These are phyloP conservation scores for Nothophytophthora sp. DNA, from an alignment of 352 stramenopile genomes.

Conservation along the genomic window DNA sequence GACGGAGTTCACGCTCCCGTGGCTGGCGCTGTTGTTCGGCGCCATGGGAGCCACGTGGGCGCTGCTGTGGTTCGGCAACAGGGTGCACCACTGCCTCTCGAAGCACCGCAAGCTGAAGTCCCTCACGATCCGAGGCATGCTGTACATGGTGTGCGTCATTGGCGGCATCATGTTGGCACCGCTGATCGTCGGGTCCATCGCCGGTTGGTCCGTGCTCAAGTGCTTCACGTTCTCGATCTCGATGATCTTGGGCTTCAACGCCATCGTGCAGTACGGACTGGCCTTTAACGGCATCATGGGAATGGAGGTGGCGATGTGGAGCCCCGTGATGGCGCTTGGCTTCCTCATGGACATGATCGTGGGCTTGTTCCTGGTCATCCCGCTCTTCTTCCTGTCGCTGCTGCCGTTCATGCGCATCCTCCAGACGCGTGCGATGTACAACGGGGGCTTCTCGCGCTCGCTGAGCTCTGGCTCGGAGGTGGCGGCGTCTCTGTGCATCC, in stretches of 20 bases:
- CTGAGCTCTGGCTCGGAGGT: slow-evolving; percentile 80
- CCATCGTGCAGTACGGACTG: slow-evolving; percentile 72
- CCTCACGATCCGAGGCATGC: slow-evolving; percentile 54
- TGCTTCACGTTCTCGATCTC: slow-evolving; percentile 67
- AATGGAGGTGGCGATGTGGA: slow-evolving; percentile 66
- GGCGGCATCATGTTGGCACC: slow-evolving; percentile 55
- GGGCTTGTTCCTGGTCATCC: slow-evolving; percentile 76
- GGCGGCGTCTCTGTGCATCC: slow-evolving; percentile 77
- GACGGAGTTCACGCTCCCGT: slow-evolving; percentile 56
- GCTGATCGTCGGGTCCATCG: slow-evolving; percentile 52
- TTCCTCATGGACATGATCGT: slow-evolving; percentile 90
- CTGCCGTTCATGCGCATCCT: slow-evolving; percentile 88
- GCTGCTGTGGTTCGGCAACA: slow-evolving; percentile 56
- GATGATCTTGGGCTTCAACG: slow-evolving; percentile 71
- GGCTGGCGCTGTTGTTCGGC: slow-evolving; percentile 48
- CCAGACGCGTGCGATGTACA: slow-evolving; percentile 89
- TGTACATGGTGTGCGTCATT: slow-evolving; percentile 78
- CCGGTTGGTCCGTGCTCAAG: slow-evolving; percentile 63
- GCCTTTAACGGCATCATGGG: slow-evolving; percentile 68
- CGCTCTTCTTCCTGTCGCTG: slow-evolving; percentile 70
- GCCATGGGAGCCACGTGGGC: slow-evolving; percentile 52
- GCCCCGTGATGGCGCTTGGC: slow-evolving; percentile 67
- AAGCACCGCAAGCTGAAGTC: slow-evolving; percentile 64
- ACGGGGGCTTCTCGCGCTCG: slow-evolving; percentile 79
- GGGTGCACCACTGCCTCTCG: slow-evolving; percentile 47